Conservation (phyloP, 441 rosid genomes). For the Raphanus hybrid region DNA sequence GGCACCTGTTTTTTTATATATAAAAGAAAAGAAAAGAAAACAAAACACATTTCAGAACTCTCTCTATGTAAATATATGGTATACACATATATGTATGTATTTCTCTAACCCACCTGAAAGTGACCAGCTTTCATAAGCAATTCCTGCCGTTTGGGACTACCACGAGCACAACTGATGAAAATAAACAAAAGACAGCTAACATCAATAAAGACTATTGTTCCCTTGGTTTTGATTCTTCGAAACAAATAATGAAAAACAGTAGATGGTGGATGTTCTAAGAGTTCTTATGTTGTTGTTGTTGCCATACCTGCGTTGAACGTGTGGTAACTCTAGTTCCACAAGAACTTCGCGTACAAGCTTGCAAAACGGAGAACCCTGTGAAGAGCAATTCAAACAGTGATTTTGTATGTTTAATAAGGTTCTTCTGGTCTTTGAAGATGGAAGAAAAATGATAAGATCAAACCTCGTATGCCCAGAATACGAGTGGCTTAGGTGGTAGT, state of each 20-base stretch:
- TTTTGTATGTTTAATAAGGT: neutral
- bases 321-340: slow-evolving; percentile 87
- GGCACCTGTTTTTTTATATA: slow-evolving; percentile 56
- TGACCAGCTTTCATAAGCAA: slow-evolving; percentile 65
- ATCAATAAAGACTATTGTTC: neutral
- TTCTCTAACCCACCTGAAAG: slow-evolving; percentile 67
- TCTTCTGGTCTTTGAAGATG: neutral
- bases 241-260: neutral
- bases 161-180: slow-evolving; percentile 78
- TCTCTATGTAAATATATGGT: neutral
- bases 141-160: slow-evolving; percentile 82
- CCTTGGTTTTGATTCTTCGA: neutral
- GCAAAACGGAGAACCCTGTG: slow-evolving; percentile 92
- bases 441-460: neutral
- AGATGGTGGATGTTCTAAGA: neutral
- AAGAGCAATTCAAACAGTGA: slow-evolving; percentile 13
- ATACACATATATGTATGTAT: neutral
- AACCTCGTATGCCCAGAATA: slow-evolving; percentile 91
- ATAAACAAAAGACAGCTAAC: slow-evolving; percentile 13
- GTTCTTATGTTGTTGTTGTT: slow-evolving; percentile 3
- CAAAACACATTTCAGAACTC: neutral
- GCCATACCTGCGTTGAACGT: slow-evolving; percentile 69
- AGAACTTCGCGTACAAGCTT: slow-evolving; percentile 83
- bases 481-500: slow-evolving; percentile 87
- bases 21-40: neutral